Base-by-base conservation (phyloP, 805 yeast genomes). In the Starmerella vaccinii region DNA sequence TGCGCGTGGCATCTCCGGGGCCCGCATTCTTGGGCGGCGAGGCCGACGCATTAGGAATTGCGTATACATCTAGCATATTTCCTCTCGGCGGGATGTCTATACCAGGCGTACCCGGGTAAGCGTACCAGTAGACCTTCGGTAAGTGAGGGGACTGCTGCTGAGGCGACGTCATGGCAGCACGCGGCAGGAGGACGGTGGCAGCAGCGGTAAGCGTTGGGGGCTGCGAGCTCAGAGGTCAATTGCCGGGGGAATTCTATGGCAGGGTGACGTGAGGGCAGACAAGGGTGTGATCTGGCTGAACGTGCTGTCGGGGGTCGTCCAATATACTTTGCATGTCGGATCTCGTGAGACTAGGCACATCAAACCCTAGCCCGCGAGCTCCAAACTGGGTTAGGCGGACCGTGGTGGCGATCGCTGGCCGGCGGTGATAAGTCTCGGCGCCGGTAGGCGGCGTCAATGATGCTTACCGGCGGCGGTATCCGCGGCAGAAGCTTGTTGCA, bases 261-360 rank as follows among this genome's bases (percentile, higher is more conserved):
- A 2, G 35, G 35, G 18, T 7, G 9, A 7, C 15, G 18, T 32
- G 35, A 12, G 18, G n/a, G 16, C 9, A 13, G 4, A 2, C 8
- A 16, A 15, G 35, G 2, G 35, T 8, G 13, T 34, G 38, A 37
- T 37, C 26, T 21, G n/a, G 26, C 6, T 10, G 12, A 37, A 21
- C 16, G 40, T 4, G n/a, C 7, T 21, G 40, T 12, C 18, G 7
- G 40, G 40, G 26, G 33, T n/a, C 12, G 21, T 27, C 16, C 13
- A 41, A 41, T 41, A 33, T 27, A 21, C 34, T 41, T 27, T n/a
- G 16, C 34, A 41, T 13, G 45, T 41, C 33, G 45, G 35, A 41
- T 41, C 34, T 27, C 45, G 45, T 41, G 45, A 27, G 33, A 41
- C 27, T 24, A 21, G 27, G 34, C 34, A 18, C 22, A 27, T 27